phyloP scores from a whole-genome alignment of 106 monocot species.

The Narthecium ossifragum region DNA sequence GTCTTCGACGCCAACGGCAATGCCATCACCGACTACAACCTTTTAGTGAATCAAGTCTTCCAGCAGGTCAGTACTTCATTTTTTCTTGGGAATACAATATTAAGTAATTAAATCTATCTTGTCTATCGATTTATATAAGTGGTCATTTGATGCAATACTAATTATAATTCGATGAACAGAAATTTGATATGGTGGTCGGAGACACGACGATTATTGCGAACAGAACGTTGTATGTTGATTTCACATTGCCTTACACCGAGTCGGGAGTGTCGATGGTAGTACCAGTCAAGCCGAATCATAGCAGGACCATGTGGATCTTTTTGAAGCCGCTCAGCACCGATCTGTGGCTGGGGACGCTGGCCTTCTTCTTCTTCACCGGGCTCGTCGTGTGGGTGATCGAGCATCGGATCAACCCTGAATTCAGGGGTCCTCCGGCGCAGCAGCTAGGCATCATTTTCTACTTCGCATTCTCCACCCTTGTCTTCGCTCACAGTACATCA shows the following conservation, averaged over 20 bases:
- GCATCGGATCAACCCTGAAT: conserved; percentile 37
- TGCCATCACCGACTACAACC: conserved; percentile 7
- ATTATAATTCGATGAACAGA: no score
- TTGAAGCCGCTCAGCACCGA: conserved; percentile 26
- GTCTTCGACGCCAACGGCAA: neutral
- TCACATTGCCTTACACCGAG: conserved; percentile 42
- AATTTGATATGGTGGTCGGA: conserved; percentile 29
- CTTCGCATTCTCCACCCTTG: conserved; percentile 47
- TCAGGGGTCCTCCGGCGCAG: conserved; percentile 27
- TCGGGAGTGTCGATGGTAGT: conserved; percentile 43
- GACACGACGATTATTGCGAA: conserved; percentile 25
- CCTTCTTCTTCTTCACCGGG: conserved; percentile 39
- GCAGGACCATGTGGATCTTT: conserved; percentile 31
- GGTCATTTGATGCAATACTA: no score
- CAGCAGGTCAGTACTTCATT: conserved; percentile 15
- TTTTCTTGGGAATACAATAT: neutral
- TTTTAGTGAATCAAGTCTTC: conserved; percentile 23
- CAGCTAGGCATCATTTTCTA: conserved; percentile 39
- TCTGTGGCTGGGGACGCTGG: conserved; percentile 28
- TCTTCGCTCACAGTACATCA: conserved; percentile 41
- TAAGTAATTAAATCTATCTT: neutral
- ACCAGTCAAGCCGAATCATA: conserved; percentile 12
- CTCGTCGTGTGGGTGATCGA: conserved; percentile 44
- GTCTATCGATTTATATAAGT: neutral
- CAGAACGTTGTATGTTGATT: conserved; percentile 32